A percentile compares a stretch with the other conserved stretches of the same genome.
These are phyloP conservation scores for Kodamaea anthophila DNA, from an alignment of 1,139 yeast species.

Conservation along the genomic window DNA sequence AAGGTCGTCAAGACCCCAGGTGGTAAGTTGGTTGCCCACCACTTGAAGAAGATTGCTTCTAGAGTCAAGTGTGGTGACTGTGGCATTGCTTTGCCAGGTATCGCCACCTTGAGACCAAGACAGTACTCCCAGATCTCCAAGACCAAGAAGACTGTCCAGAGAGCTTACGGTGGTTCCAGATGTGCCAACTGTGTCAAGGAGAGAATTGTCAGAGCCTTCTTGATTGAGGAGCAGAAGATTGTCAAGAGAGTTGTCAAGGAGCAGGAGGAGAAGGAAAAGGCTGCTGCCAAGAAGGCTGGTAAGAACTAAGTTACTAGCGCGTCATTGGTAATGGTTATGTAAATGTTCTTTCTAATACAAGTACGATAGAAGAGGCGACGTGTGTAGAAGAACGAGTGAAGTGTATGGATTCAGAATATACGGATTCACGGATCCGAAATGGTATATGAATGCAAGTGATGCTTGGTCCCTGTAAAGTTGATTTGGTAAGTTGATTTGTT, in stretches of 20 bases:
- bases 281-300: slow-evolving; percentile 42
- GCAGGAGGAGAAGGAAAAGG: slow-evolving; percentile 80
- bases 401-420: background rate
- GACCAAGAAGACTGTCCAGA: slow-evolving; percentile 96
- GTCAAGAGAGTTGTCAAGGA: slow-evolving; percentile 98
- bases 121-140: slow-evolving; percentile 90
- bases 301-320: slow-evolving; percentile 28
- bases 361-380: slow-evolving; percentile 8
- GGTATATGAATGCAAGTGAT: no score
- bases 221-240: slow-evolving; percentile 98
- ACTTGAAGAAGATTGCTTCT: slow-evolving; percentile 90
- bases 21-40: slow-evolving; percentile 96
- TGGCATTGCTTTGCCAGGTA: slow-evolving; percentile 87
- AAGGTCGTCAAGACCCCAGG: slow-evolving; percentile 99
- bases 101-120: slow-evolving; percentile 95
- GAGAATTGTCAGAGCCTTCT: slow-evolving; percentile 98
- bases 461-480: no score
- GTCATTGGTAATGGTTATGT: slow-evolving; percentile 17
- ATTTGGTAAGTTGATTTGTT: no score
- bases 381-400: background rate
- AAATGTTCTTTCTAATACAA: slow-evolving; percentile 17
- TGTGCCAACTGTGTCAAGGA: slow-evolving; percentile 98
- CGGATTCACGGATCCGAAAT: no score
- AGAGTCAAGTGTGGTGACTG: slow-evolving; percentile 99
- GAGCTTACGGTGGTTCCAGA: slow-evolving; percentile 99